A percentile compares a stretch with the other conserved stretches of the same genome.
Conservation (phyloP, 106 monocot species). For the Gastrodia elata region DNA sequence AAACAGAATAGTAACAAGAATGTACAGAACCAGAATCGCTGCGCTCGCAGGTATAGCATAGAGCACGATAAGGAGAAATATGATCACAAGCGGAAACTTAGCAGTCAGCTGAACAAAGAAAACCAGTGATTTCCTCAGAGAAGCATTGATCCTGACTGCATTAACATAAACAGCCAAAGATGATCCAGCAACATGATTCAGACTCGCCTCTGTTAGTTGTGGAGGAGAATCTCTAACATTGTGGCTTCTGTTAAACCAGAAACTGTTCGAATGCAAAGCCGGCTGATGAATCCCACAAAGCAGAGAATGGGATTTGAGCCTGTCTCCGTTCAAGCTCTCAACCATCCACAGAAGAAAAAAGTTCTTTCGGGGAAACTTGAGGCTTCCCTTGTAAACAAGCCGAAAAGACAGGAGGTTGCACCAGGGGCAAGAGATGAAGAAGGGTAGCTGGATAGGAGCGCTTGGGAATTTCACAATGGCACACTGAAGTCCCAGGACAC, state of each 20-base stretch:
- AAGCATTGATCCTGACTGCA: constrained; percentile 9
- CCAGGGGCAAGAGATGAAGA: constrained; percentile 32
- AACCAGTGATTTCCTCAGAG: background rate
- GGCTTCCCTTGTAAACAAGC: constrained; percentile 23
- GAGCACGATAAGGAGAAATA: constrained; percentile 9
- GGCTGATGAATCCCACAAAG: background rate
- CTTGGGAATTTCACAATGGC: constrained; percentile 23
- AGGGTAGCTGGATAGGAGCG: constrained; percentile 19
- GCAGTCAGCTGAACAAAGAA: constrained; percentile 15
- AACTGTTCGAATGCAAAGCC: background rate
- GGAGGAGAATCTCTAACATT: background rate
- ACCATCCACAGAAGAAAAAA: constrained; percentile 30
- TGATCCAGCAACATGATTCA: background rate
- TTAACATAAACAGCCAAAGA: constrained; percentile 9
- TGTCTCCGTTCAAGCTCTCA: constrained; percentile 25
- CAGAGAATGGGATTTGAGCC: constrained; percentile 3
- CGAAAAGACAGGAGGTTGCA: constrained; percentile 19
- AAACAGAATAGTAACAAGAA: constrained; percentile 11
- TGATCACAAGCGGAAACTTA: constrained; percentile 12
- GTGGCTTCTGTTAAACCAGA: background rate
- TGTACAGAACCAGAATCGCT: constrained; percentile 16
- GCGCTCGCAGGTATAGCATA: constrained; percentile 12
- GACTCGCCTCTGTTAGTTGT: background rate
- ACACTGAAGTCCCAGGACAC: constrained; percentile 22
- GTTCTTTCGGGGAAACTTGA: constrained; percentile 30